Evolutionary conservation across 2,329 filamentous ascomycete species (phyloP).

Genomic region (Thyridium curvatum): DNA sequence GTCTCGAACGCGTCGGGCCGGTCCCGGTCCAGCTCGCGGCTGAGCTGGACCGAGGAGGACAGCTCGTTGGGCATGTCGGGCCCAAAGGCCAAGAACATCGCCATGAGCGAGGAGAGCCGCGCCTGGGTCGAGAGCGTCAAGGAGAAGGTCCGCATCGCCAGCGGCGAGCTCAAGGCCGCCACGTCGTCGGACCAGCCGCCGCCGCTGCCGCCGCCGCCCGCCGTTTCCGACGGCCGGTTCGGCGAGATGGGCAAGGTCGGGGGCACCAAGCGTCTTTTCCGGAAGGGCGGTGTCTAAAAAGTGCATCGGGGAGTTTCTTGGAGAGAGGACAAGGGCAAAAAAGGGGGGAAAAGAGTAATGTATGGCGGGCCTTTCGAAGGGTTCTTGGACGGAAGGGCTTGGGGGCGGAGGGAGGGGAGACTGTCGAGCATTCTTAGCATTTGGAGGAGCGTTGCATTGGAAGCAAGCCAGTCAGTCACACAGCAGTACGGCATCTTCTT

Average conservation of each 20-base stretch:
- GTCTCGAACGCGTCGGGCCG: constrained; percentile 36
- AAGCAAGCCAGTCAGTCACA: too few species aligned
- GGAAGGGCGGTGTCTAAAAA: too few species aligned
- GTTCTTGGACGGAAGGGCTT: too few species aligned
- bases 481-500: too few species aligned
- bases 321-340: too few species aligned
- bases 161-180: constrained; percentile 41
- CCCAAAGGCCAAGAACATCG: constrained; percentile 57
- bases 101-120: constrained; percentile 65
- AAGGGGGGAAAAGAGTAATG: too few species aligned
- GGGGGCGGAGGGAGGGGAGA: too few species aligned
- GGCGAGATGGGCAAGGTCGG: constrained; percentile 68
- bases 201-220: not conserved
- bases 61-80: constrained; percentile 64
- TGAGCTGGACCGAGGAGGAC: constrained; percentile 55
- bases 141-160: constrained; percentile 68
- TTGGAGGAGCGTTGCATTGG: too few species aligned
- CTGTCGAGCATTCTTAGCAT: too few species aligned
- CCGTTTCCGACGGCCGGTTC: constrained; percentile 38
- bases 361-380: too few species aligned
- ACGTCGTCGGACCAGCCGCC: constrained; percentile 14
- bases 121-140: constrained; percentile 82
- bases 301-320: too few species aligned
- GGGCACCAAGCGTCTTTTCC: constrained; percentile 65
- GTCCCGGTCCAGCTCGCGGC: constrained; percentile 45